A percentile compares a stretch with the other conserved stretches of the same genome.
Conservation (phyloP, 2,329 filamentous ascomycete genomes). For the Fusarium compactum region DNA sequence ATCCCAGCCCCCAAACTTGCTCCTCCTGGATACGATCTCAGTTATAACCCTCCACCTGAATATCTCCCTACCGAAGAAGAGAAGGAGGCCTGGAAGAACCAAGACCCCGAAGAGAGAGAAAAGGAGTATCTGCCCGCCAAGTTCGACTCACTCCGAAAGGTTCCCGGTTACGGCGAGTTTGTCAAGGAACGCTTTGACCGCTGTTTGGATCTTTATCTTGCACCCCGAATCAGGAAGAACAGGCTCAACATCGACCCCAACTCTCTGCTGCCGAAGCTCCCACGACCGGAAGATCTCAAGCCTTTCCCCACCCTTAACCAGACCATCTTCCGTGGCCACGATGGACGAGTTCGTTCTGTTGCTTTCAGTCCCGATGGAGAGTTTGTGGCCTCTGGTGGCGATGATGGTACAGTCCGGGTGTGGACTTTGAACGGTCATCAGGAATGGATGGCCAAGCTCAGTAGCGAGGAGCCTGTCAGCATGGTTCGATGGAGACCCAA, state of each 20-base stretch:
- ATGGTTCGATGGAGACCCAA: constrained; percentile 90
- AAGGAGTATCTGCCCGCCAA: constrained; percentile 88
- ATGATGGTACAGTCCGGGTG: constrained; percentile 91
- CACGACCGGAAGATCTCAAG: constrained; percentile 90
- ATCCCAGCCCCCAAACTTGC: constrained; percentile 93
- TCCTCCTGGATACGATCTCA: constrained; percentile 93
- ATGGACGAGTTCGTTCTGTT: constrained; percentile 86
- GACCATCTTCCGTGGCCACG: constrained; percentile 87
- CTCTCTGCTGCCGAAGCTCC: constrained; percentile 91
- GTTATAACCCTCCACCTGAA: constrained; percentile 95
- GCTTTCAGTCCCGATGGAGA: constrained; percentile 86
- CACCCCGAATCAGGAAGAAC: constrained; percentile 90
- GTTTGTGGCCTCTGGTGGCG: constrained; percentile 91
- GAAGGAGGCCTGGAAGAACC: constrained; percentile 84
- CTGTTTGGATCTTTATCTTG: constrained; percentile 94
- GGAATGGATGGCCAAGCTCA: constrained; percentile 85
- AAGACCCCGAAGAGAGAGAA: constrained; percentile 90
- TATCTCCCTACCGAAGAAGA: constrained; percentile 91
- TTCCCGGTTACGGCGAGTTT: constrained; percentile 89
- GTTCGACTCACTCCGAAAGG: constrained; percentile 86
- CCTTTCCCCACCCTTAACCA: constrained; percentile 94
- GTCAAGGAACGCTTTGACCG: constrained; percentile 97
- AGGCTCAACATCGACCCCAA: constrained; percentile 96
- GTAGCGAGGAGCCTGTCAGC: constrained; percentile 83
- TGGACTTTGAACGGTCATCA: constrained; percentile 94